These are phyloP conservation scores for Vigna trinervia DNA, from an alignment of 306 rosid genomes.

Conservation along the genomic window DNA sequence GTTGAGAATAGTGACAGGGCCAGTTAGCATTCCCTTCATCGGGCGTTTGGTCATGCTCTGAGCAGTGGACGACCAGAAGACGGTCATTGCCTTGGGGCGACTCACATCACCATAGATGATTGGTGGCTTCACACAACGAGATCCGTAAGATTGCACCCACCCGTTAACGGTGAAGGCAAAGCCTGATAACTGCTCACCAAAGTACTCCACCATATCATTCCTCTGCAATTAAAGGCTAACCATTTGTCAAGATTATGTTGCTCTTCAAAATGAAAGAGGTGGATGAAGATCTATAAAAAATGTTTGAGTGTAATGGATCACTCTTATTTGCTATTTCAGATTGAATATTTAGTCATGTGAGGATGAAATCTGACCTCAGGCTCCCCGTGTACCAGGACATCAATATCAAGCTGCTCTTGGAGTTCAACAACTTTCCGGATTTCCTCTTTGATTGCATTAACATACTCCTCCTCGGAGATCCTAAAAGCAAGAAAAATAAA, in stretches of 20 bases:
- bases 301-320: no score
- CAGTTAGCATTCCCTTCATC: slow-evolving; percentile 99
- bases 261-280: not conserved
- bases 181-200: slow-evolving; percentile 91
- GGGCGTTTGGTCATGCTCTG: slow-evolving; percentile 86
- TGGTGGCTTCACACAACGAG: slow-evolving; percentile 97
- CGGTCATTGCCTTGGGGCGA: slow-evolving; percentile 95
- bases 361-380: slow-evolving; percentile 74
- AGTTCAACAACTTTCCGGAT: slow-evolving; percentile 79
- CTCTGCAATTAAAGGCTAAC: slow-evolving; percentile 64
- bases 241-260: slow-evolving; percentile 7
- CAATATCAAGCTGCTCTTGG: slow-evolving; percentile 92
- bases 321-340: no score
- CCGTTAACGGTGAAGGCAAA: slow-evolving; percentile 90
- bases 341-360: not conserved
- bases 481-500: slow-evolving; percentile 46
- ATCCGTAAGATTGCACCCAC: slow-evolving; percentile 97
- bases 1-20: slow-evolving; percentile 96
- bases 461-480: slow-evolving; percentile 85
- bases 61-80: slow-evolving; percentile 87
- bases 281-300: not conserved
- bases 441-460: slow-evolving; percentile 75
- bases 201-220: slow-evolving; percentile 96
- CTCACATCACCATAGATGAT: slow-evolving; percentile 96
- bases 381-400: slow-evolving; percentile 94